Conservation (phyloP, 352 stramenopile species). For the Phytophthora sansomeana region DNA sequence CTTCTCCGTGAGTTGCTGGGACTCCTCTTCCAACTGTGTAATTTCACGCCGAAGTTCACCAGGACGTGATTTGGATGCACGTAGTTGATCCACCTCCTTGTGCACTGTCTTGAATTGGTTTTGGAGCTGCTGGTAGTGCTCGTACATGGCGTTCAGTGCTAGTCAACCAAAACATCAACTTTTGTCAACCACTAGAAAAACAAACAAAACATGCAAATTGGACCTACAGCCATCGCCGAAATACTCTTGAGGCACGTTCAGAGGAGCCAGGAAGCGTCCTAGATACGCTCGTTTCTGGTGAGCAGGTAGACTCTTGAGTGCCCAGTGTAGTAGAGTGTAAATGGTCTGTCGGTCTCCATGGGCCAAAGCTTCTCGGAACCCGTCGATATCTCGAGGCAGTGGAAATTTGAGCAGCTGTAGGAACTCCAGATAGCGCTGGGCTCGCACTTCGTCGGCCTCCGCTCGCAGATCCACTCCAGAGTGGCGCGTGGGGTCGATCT, state of each 20-base stretch:
- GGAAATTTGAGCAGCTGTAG: conserved; percentile 95
- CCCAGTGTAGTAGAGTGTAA: conserved; percentile 94
- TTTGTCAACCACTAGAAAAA: neutral
- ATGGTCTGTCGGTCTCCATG: conserved; percentile 89
- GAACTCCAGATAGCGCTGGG: conserved; percentile 91
- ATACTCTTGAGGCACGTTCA: conserved; percentile 95
- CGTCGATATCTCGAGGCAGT: conserved; percentile 74
- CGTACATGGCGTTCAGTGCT: conserved; percentile 82
- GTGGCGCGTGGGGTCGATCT: conserved; percentile 86
- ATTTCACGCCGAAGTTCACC: conserved; percentile 92
- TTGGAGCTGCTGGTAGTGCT: conserved; percentile 94
- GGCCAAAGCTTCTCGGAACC: conserved; percentile 78
- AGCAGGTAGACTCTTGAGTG: conserved; percentile 84
- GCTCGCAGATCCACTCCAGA: conserved; percentile 84
- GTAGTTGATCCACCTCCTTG: conserved; percentile 90
- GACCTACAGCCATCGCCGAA: conserved; percentile 86
- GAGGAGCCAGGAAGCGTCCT: conserved; percentile 90
- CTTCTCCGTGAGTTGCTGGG: conserved; percentile 90
- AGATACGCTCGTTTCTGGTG: conserved; percentile 96
- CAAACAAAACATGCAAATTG: neutral
- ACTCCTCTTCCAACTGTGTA: conserved; percentile 92
- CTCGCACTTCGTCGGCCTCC: conserved; percentile 81
- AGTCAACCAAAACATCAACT: conserved; percentile 2
- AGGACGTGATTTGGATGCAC: conserved; percentile 77
- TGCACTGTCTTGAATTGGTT: conserved; percentile 93